Evolutionary conservation across 1,284 basidiomycete genomes (phyloP), one percentile per base, ranked within the genome.

Genomic region (Apiotrichum sp.): DNA sequence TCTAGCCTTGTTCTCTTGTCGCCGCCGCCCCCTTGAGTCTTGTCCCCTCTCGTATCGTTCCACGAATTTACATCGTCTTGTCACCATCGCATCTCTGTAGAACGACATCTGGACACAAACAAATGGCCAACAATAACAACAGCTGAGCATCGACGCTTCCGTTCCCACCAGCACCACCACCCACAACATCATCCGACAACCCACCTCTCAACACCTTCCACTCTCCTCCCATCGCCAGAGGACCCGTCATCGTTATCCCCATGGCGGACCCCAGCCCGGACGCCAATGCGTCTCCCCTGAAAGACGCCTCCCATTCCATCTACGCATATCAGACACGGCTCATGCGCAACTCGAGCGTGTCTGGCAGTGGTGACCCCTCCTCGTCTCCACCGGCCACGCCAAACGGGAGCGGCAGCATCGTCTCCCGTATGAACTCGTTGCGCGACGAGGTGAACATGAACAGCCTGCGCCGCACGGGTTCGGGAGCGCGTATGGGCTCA

Each of bases 291-390:
- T 65, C 69, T 63, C 66, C 65, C 61, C 61, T 66, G 42, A 63
- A 65, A 46, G 57, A 63, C 38, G 47, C 31, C 36, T 41, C 70
- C 22, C 54, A 65, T 7, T 67, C 66, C 11, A 71, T 72, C 31
- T 73, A 73, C 56, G 63, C 66, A 2, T 73, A 73, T 55, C 68
- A 70, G 50, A 68, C 71, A 7, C 62, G 70, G 3, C 59, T 74
- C 2, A 56, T 71, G 22, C 43, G 43, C 43, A 52, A 52, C 32
- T 32, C 14, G 45, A 40, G 7, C 8, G 13, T 5, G 22, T 32
- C 16, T 10, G 35, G 34, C 11, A 22, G 22, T 22, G 44, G 33
- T 40, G 50, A 43, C 40, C 14, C 8, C 9, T 48, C 47, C 32
- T 22, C 46, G 32, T 34, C 51, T 6, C 47, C 47, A 39, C 47